Evolutionary conservation across 352 stramenopile species (phyloP).

Genomic region (Phytophthora melonis): DNA sequence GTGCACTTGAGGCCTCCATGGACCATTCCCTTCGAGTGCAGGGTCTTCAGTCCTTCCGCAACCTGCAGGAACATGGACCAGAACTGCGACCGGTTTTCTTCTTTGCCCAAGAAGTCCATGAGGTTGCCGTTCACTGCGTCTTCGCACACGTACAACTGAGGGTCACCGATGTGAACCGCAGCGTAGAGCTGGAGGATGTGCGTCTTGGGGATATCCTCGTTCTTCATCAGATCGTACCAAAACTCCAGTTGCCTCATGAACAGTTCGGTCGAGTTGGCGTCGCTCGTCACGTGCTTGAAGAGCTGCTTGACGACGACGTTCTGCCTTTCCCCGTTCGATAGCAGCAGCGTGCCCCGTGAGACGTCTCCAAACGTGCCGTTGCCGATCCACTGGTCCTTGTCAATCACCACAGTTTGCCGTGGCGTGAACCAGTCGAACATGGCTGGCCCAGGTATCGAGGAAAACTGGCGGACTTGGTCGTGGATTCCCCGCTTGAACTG

Average conservation of each 20-base stretch:
- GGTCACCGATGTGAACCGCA: not conserved
- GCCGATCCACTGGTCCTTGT: too few species aligned
- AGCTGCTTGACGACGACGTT: too few species aligned
- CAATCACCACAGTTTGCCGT: too few species aligned
- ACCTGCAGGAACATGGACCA: constrained; percentile 12
- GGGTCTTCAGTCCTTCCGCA: constrained; percentile 2
- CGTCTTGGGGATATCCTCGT: not conserved
- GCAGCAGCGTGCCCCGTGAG: too few species aligned
- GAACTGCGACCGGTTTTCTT: not conserved
- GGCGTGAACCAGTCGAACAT: too few species aligned
- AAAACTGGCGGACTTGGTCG: too few species aligned
- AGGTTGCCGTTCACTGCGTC: constrained; percentile 11
- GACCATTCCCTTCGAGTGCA: not conserved
- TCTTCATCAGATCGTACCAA: not conserved
- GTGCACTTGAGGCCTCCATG: constrained; percentile 22
- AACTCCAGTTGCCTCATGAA: not conserved
- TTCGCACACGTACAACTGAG: constrained; percentile 21
- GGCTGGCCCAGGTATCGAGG: too few species aligned
- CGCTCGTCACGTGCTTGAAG: not conserved
- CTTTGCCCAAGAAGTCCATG: constrained; percentile 4
- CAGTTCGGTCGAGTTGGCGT: not conserved
- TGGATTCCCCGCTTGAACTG: too few species aligned
- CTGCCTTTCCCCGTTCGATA: too few species aligned
- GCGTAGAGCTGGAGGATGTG: not conserved
- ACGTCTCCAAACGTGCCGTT: too few species aligned